Percentiles rank a stretch among this genome's conserved stretches.
These are phyloP conservation scores for Apiotrichum porosum DNA, from an alignment of 1,284 basidiomycete species.

Conservation along the genomic window DNA sequence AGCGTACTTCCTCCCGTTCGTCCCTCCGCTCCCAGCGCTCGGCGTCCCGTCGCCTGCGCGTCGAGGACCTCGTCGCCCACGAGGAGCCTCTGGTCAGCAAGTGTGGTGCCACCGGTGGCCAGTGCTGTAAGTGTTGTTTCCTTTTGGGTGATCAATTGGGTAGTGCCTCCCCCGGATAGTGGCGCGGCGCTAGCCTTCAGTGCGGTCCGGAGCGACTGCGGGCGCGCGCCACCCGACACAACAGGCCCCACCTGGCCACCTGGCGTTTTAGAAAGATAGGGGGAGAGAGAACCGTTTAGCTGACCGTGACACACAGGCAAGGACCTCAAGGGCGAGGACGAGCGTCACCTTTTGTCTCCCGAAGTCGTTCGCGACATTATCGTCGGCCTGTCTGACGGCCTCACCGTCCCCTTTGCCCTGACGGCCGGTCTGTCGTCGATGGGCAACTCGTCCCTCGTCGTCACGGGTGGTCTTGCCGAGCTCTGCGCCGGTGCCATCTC, in stretches of 20 bases:
- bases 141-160: too few species aligned
- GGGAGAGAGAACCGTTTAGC: too few species aligned
- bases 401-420: slow-evolving; percentile 88
- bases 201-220: too few species aligned
- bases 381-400: slow-evolving; percentile 92
- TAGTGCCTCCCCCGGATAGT: too few species aligned
- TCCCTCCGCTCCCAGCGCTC: slow-evolving; percentile 10
- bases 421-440: slow-evolving; percentile 79
- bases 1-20: slow-evolving; percentile 12
- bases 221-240: too few species aligned
- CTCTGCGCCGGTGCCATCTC: slow-evolving; percentile 88
- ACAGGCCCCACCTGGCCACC: too few species aligned
- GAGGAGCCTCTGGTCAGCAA: slow-evolving; percentile 39
- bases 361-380: slow-evolving; percentile 60
- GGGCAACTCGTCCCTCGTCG: slow-evolving; percentile 80
- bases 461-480: slow-evolving; percentile 85
- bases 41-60: slow-evolving; percentile 9
- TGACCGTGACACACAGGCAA: too few species aligned
- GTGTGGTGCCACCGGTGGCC: slow-evolving; percentile 37
- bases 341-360: slow-evolving; percentile 48
- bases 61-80: slow-evolving; percentile 31
- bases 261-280: too few species aligned
- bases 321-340: slow-evolving; percentile 50
- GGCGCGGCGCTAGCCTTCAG: too few species aligned
- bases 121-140: slow-evolving; percentile 31